Conservation (phyloP, 768 basidiomycete genomes). For the Tricholoma hemisulphureum region DNA sequence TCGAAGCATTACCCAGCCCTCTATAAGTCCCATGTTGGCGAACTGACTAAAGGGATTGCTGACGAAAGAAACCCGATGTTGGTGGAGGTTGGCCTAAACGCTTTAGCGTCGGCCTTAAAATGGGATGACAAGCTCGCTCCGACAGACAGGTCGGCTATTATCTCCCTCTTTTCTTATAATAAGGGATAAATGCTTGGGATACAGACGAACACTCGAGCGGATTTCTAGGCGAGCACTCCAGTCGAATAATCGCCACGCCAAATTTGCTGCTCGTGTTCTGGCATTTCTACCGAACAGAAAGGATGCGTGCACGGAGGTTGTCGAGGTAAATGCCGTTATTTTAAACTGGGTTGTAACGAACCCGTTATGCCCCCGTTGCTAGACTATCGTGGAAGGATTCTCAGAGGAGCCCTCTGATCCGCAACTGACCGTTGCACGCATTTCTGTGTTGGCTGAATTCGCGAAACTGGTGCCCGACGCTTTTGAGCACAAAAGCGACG, state of each 20-base stretch:
- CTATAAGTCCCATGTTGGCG: conserved; percentile 70
- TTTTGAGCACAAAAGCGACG: conserved; percentile 78
- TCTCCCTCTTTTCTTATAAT: neutral
- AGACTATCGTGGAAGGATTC: conserved; percentile 63
- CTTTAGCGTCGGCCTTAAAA: conserved; percentile 64
- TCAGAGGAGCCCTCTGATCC: conserved; percentile 42
- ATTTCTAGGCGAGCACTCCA: conserved; percentile 58
- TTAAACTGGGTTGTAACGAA: neutral
- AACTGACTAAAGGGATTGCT: conserved; percentile 70
- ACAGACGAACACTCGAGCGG: conserved; percentile 66
- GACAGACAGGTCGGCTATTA: conserved; percentile 61
- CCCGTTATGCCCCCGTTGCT: neutral
- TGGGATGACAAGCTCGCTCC: conserved; percentile 57
- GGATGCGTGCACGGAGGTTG: conserved; percentile 49
- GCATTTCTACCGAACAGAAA: conserved; percentile 55
- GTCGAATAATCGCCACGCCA: conserved; percentile 66
- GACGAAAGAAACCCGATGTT: conserved; percentile 56
- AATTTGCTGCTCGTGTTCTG: conserved; percentile 80
- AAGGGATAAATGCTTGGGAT: neutral
- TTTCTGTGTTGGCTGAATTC: conserved; percentile 73
- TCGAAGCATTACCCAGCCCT: conserved; percentile 77
- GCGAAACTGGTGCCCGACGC: conserved; percentile 64
- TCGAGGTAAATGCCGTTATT: conserved; percentile 57
- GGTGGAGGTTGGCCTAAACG: conserved; percentile 72
- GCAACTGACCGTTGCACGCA: conserved; percentile 53